phyloP scores from a whole-genome alignment of 768 basidiomycete species.

The Rubroboletus satanas region DNA sequence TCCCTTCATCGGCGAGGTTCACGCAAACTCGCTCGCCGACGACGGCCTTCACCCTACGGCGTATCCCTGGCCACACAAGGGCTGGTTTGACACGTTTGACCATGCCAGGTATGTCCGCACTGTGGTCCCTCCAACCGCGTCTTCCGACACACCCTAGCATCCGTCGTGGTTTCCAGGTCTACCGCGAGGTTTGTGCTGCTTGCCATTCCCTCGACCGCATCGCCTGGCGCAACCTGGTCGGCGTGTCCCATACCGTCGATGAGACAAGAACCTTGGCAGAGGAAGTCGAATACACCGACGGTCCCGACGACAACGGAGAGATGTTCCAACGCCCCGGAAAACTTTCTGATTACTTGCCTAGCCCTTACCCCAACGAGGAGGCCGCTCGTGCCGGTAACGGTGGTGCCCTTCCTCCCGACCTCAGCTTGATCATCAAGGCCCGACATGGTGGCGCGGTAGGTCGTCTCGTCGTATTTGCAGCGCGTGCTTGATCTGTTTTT shows the following conservation, averaged over 20 bases:
- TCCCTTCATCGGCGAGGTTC: constrained; percentile 87
- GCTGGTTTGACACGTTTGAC: constrained; percentile 87
- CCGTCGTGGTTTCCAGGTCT: constrained; percentile 93
- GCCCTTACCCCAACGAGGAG: constrained; percentile 96
- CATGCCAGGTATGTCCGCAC: constrained; percentile 75
- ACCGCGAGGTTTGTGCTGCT: constrained; percentile 98
- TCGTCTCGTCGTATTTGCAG: constrained; percentile 15
- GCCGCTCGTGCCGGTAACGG: constrained; percentile 91
- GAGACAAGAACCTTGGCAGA: constrained; percentile 91
- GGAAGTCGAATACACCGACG: constrained; percentile 95
- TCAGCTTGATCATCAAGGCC: constrained; percentile 96
- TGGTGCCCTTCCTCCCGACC: constrained; percentile 95
- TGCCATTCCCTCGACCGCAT: constrained; percentile 99
- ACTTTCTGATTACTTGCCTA: constrained; percentile 93
- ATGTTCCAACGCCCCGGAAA: constrained; percentile 99
- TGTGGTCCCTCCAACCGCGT: constrained; percentile 7
- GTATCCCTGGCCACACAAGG: constrained; percentile 92
- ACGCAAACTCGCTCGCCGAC: constrained; percentile 89
- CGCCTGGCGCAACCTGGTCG: constrained; percentile 99
- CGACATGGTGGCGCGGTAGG: constrained; percentile 93
- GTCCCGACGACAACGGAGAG: constrained; percentile 90
- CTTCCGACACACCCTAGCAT: constrained; percentile 51
- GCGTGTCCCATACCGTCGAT: constrained; percentile 92
- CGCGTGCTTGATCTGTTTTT: constrained; percentile 3
- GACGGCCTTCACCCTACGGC: constrained; percentile 87